Evolutionary conservation across 2,329 filamentous ascomycete species (phyloP), one percentile per base, ranked within the genome.

Genomic region (Metarhizium rileyi): DNA sequence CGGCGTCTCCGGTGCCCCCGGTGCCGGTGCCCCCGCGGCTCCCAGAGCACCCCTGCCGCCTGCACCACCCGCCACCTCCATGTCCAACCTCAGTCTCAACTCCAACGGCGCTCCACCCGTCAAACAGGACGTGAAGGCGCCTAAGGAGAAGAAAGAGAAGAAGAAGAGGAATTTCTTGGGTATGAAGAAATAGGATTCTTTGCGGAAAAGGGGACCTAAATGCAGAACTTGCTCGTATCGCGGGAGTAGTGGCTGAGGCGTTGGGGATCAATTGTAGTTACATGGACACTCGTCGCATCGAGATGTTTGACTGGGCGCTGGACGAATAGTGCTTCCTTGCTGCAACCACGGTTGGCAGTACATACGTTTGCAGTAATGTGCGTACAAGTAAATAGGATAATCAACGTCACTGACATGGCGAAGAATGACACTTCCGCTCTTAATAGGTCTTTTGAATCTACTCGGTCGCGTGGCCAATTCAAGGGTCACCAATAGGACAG

Each of bases 111-210:
- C 44, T 48, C 54, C 52, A 46, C 54, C 59, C 50, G 55, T 56
- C 14, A 57, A 59, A 18, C 63, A 63, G 4, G 59, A 66, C 56
- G 62, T 68, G 4, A 77, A 74, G 56, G 62, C 66, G 5, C 70
- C 72, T 46, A 81, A 82, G 64, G 75, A 79, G 60, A 83, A 83
- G 68, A 81, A 82, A 64, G 75, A 79, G 60, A 83, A 83, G 68
- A 83, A 82, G 72, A 77, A 72, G 61, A 70, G 77, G 48, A 76
- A 77, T 52, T 76, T 80, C 54, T 66, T 81, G 50, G 73, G 76
- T 26, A 72, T 79, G 58, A 82, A 81, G 67, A 84, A 85, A 63
- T 71, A 69, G 64, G 59, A 58, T 50, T 66, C 63, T 61, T 53
- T 55, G 35, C 58, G 52, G 40, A 52, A 53, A n/a, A 54, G 43